These are phyloP conservation scores for Acanthochlamys bracteata DNA, from an alignment of 106 monocot species.

Conservation along the genomic window DNA sequence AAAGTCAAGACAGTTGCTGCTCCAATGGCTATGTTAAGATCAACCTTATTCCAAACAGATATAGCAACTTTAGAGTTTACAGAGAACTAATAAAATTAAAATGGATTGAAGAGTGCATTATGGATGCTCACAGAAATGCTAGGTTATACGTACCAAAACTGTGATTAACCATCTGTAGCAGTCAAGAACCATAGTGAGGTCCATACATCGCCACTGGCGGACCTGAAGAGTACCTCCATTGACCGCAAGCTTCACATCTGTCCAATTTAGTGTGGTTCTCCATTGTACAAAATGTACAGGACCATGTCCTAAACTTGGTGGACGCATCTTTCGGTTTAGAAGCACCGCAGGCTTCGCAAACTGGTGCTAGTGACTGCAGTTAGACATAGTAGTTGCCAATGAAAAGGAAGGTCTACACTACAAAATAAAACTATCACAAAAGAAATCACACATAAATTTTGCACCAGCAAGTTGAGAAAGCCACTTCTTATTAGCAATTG, in stretches of 20 bases:
- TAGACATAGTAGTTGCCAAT: not conserved
- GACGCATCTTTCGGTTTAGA: constrained; percentile 28
- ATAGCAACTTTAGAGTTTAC: too few species aligned
- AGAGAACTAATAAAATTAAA: too few species aligned
- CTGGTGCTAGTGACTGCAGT: constrained; percentile 39
- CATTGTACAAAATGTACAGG: constrained; percentile 69
- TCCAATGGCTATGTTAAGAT: too few species aligned
- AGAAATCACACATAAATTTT: not conserved
- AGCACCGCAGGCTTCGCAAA: constrained; percentile 67
- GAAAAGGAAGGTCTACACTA: not conserved
- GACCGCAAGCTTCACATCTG: constrained; percentile 54
- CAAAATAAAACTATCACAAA: not conserved
- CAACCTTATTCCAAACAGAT: too few species aligned
- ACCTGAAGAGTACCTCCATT: constrained; percentile 70
- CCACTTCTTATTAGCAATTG: too few species aligned
- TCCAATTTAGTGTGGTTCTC: constrained; percentile 53
- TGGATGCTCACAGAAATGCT: too few species aligned
- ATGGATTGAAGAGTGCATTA: too few species aligned
- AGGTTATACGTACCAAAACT: too few species aligned
- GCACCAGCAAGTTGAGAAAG: not conserved
- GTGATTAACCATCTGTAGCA: too few species aligned
- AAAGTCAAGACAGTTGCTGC: too few species aligned
- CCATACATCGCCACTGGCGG: constrained; percentile 32
- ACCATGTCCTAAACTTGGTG: constrained; percentile 41
- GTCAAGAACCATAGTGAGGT: constrained; percentile 45